Percentiles rank a stretch among this genome's conserved stretches.
These are phyloP conservation scores for Lanmaoa pseudosensibilis DNA, from an alignment of 768 basidiomycete genomes.

Conservation along the genomic window DNA sequence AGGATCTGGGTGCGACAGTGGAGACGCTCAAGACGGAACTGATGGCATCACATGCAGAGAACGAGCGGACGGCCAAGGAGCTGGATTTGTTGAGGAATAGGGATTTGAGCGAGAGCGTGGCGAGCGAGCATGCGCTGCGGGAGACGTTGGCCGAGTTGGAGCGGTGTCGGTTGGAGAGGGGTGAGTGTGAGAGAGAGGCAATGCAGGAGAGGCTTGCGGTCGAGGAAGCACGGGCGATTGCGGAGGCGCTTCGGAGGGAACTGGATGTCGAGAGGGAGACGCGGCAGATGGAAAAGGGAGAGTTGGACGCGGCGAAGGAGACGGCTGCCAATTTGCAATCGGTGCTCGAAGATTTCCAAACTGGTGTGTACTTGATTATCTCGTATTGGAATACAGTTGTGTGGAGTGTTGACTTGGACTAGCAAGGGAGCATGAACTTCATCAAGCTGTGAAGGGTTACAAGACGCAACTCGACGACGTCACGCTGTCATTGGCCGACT, in stretches of 20 bases:
- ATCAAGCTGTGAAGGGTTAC: constrained; percentile 79
- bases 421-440: constrained; percentile 93
- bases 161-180: constrained; percentile 77
- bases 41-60: constrained; percentile 71
- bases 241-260: constrained; percentile 60
- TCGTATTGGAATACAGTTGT: neutral
- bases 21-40: constrained; percentile 83
- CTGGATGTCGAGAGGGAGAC: constrained; percentile 64
- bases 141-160: constrained; percentile 88
- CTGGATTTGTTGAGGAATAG: constrained; percentile 65
- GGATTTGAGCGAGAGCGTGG: constrained; percentile 63
- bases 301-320: constrained; percentile 68
- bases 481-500: constrained; percentile 84
- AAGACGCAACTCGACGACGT: constrained; percentile 69
- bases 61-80: constrained; percentile 66
- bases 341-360: constrained; percentile 94
- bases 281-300: constrained; percentile 51
- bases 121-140: constrained; percentile 77
- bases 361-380: constrained; percentile 48
- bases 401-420: constrained; percentile 3
- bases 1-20: constrained; percentile 67
- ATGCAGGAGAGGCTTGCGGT: constrained; percentile 65
- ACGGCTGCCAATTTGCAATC: constrained; percentile 83
- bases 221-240: constrained; percentile 65
- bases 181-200: constrained; percentile 64